These are phyloP conservation scores for Dinochytrium kinnereticum DNA, from an alignment of 371 early-diverging fungal genomes.

Conservation along the genomic window DNA sequence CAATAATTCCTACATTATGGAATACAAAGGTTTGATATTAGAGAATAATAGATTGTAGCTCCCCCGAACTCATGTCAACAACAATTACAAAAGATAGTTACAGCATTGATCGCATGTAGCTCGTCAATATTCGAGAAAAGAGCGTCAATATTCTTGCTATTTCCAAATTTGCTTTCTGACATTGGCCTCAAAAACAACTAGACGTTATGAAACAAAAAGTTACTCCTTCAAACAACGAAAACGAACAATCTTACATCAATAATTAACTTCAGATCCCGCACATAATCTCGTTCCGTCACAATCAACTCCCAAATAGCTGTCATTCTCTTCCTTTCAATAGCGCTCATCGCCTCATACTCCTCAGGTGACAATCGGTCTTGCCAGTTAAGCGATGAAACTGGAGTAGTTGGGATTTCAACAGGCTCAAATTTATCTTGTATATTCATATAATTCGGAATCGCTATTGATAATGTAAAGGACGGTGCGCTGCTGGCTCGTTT, in stretches of 20 bases:
- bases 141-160: constrained; percentile 39
- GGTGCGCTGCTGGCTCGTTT: constrained; percentile 21
- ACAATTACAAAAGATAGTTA: no score
- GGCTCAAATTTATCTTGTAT: not conserved
- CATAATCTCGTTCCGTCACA: constrained; percentile 58
- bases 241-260: constrained; percentile 44
- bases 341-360: constrained; percentile 29
- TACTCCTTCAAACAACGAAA: not conserved
- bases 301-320: constrained; percentile 56
- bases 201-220: constrained; percentile 6
- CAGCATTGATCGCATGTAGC: constrained; percentile 46
- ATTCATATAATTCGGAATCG: not conserved
- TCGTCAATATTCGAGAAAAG: constrained; percentile 58
- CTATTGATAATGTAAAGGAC: not conserved
- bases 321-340: constrained; percentile 46
- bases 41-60: no score
- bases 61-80: no score
- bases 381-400: constrained; percentile 28
- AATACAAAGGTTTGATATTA: not conserved
- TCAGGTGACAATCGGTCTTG: constrained; percentile 38
- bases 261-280: constrained; percentile 57
- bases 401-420: not conserved
- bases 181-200: constrained; percentile 56
- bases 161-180: constrained; percentile 39
- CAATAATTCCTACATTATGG: constrained; percentile 41